phyloP scores from a whole-genome alignment of 2,329 filamentous ascomycete species.

The Blumeriella jaapii region DNA sequence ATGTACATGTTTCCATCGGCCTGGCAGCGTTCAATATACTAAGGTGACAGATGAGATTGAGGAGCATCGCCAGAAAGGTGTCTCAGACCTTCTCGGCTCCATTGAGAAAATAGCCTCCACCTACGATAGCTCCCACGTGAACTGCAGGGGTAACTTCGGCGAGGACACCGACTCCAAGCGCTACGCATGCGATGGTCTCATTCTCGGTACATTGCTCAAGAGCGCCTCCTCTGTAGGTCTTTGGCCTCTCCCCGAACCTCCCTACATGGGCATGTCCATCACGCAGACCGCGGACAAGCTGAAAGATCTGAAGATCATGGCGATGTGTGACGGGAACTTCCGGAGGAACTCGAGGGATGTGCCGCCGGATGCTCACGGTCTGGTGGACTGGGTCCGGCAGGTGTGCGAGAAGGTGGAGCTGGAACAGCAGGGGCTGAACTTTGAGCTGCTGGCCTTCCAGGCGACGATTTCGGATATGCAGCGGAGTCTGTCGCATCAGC shows the following conservation, averaged over 20 bases:
- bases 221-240: constrained; percentile 1
- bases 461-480: not conserved
- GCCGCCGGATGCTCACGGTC: not conserved
- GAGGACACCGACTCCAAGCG: not conserved
- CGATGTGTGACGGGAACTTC: not conserved
- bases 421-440: not conserved
- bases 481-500: not conserved
- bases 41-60: constrained; percentile 1
- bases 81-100: not conserved
- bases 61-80: not conserved
- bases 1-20: not conserved
- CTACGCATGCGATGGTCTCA: constrained; percentile 7
- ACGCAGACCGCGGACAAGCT: constrained; percentile 9
- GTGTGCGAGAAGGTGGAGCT: not conserved
- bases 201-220: constrained; percentile 11
- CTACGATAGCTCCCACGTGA: not conserved
- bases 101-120: not conserved
- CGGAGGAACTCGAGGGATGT: not conserved
- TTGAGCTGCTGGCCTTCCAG: not conserved
- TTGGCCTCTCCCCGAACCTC: constrained; percentile 4
- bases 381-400: not conserved
- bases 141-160: not conserved
- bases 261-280: constrained; percentile 11
- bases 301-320: constrained; percentile 7
- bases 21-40: not conserved